Conservation (phyloP, 306 rosid genomes). For the Casuarina glauca region DNA sequence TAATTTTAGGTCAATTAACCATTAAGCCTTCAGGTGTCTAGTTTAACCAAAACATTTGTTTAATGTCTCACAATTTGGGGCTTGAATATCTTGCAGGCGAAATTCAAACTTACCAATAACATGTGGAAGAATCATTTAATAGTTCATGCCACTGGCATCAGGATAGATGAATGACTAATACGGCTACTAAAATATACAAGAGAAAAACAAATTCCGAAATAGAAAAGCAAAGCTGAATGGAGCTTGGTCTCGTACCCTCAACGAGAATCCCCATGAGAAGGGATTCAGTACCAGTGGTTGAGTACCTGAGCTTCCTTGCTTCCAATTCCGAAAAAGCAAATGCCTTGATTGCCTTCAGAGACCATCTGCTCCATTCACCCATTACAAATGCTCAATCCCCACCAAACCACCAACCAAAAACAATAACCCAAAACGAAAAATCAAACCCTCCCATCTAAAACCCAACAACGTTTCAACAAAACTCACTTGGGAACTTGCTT, state of each 20-base stretch:
- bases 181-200: neutral
- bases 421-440: neutral
- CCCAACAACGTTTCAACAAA: neutral
- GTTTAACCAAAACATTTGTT: neutral
- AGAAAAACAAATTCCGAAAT: neutral
- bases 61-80: neutral
- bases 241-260: conserved; percentile 47
- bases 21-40: neutral
- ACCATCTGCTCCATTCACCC: conserved; percentile 59
- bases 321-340: conserved; percentile 65
- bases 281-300: conserved; percentile 67
- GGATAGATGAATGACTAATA: neutral
- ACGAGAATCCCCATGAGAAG: conserved; percentile 76
- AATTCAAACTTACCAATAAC: neutral
- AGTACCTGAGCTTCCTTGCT: conserved; percentile 67
- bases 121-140: neutral
- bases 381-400: conserved; percentile 16
- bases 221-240: neutral
- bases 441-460: neutral
- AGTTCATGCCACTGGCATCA: neutral
- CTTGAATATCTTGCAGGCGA: neutral
- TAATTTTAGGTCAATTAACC: neutral
- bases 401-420: neutral
- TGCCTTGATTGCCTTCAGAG: conserved; percentile 73
- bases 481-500: conserved; percentile 63